Evolutionary conservation across 2,329 filamentous ascomycete species (phyloP).

Genomic region (Talaromyces sp.): DNA sequence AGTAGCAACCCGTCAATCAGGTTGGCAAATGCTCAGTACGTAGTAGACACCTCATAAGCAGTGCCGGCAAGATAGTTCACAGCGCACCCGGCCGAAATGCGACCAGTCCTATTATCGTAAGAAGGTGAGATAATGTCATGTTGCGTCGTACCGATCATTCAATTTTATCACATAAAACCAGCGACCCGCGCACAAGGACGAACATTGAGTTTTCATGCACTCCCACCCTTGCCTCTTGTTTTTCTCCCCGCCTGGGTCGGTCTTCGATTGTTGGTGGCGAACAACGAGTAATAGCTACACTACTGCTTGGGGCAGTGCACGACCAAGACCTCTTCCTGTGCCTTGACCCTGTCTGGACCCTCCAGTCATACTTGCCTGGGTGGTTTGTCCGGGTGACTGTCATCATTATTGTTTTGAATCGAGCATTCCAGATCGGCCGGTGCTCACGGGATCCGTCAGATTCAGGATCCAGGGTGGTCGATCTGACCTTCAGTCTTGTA

Average conservation of each 20-base stretch:
- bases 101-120: neutral
- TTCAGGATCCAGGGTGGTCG: neutral
- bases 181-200: neutral
- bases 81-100: neutral
- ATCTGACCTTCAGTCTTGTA: neutral
- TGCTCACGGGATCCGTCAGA: neutral
- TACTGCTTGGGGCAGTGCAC: neutral
- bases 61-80: neutral
- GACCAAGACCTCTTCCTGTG: too few species aligned
- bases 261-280: neutral
- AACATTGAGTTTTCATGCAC: neutral
- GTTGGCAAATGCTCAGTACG: neutral
- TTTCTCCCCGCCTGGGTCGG: neutral
- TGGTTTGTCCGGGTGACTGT: neutral
- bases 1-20: neutral
- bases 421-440: neutral
- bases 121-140: neutral
- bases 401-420: neutral
- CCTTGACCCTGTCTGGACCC: neutral
- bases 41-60: neutral
- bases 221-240: neutral
- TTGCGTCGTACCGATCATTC: neutral
- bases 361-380: neutral
- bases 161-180: neutral
- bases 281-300: neutral